phyloP scores from a whole-genome alignment of 106 monocot species.

The Apostasia shenzhenica region DNA sequence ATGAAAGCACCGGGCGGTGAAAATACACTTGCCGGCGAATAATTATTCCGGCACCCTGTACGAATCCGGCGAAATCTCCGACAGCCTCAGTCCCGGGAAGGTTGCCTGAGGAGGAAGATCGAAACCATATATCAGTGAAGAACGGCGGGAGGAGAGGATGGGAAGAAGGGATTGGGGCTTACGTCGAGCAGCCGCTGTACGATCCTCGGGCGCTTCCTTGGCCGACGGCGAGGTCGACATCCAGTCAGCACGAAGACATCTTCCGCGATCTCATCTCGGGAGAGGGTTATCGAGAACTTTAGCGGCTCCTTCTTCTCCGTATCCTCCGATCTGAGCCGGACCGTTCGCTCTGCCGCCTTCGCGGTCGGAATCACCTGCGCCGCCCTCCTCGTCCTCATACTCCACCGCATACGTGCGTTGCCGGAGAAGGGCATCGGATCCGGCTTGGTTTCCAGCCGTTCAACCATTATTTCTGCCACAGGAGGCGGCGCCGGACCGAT shows the following conservation, averaged over 20 bases:
- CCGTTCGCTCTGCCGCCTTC: background rate
- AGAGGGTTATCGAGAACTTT: constrained; percentile 31
- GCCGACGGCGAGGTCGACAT: constrained; percentile 30
- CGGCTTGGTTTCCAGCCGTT: background rate
- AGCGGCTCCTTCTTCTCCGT: constrained; percentile 1
- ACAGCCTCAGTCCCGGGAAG: constrained; percentile 14
- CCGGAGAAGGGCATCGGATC: background rate
- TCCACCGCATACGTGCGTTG: background rate
- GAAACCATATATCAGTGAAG: too few species aligned
- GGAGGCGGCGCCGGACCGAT: background rate
- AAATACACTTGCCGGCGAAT: background rate
- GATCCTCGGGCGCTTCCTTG: constrained; percentile 31
- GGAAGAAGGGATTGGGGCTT: background rate
- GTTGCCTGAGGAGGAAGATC: constrained; percentile 1
- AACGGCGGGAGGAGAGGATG: too few species aligned
- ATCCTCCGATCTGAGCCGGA: constrained; percentile 7
- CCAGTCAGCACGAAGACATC: constrained; percentile 46
- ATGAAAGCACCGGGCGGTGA: background rate
- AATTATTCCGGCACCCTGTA: constrained; percentile 8
- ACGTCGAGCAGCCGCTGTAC: constrained; percentile 43
- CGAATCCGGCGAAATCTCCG: constrained; percentile 17
- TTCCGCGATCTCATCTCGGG: constrained; percentile 43
- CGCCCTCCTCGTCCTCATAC: constrained; percentile 1
- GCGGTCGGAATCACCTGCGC: background rate
- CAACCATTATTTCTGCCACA: background rate